Conservation (phyloP, 129 eudicot species). For the Deinandra increscens region DNA sequence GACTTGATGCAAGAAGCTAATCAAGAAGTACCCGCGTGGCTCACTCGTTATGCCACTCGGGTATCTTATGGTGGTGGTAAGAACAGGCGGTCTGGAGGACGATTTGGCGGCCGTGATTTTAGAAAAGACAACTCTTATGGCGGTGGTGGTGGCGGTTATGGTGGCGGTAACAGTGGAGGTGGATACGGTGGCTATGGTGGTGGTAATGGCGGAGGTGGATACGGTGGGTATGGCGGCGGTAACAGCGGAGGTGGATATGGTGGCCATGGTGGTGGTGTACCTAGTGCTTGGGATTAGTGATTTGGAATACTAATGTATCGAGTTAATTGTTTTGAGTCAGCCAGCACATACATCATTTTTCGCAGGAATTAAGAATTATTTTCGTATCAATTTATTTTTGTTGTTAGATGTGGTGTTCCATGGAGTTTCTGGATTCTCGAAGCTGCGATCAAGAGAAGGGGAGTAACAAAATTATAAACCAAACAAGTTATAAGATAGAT, state of each 20-base stretch:
- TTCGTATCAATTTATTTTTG: conserved; percentile 17
- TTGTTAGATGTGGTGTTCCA: background rate
- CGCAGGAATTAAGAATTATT: conserved; percentile 11
- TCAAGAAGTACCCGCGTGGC: conserved; percentile 34
- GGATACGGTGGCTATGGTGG: conserved; percentile 10
- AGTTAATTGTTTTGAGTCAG: conserved; percentile 8
- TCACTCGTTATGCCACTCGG: conserved; percentile 25
- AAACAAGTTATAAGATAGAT: no score
- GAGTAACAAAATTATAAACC: no score
- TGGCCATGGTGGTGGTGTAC: conserved; percentile 21
- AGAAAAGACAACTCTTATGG: conserved; percentile 20
- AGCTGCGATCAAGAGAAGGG: no score
- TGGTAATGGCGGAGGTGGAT: background rate
- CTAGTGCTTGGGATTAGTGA: conserved; percentile 33
- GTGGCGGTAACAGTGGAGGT: conserved; percentile 12
- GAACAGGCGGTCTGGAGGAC: conserved; percentile 30
- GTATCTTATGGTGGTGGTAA: conserved; percentile 28
- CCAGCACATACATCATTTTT: conserved; percentile 19
- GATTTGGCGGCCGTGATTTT: conserved; percentile 32
- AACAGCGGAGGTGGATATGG: conserved; percentile 22
- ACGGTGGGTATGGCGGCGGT: background rate
- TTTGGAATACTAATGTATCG: conserved; percentile 17
- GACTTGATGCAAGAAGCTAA: conserved; percentile 28
- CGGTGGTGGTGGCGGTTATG: conserved; percentile 20
- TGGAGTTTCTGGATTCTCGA: no score